phyloP scores from a whole-genome alignment of 192 early-diverging fungal species.

The Podochytrium sp. region DNA sequence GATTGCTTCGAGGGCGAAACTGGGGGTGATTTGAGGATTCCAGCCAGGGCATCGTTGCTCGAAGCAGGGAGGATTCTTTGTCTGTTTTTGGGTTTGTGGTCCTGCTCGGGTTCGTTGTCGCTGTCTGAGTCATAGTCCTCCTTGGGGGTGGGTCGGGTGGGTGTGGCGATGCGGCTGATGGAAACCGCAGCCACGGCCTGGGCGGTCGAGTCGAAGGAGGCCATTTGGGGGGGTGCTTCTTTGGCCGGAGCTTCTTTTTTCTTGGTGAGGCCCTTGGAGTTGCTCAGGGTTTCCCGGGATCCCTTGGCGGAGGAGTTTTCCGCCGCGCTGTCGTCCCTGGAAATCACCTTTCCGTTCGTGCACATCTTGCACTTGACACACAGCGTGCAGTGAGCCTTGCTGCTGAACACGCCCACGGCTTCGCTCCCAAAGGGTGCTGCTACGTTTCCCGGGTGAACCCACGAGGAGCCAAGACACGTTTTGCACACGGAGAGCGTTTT shows the following conservation, averaged over 20 bases:
- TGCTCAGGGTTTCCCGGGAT: background rate
- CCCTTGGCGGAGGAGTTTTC: background rate
- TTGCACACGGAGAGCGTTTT: background rate
- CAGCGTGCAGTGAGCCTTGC: constrained; percentile 13
- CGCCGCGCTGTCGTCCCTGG: background rate
- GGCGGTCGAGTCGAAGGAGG: constrained; percentile 1
- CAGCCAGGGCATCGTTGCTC: background rate
- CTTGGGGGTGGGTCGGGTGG: constrained; percentile 2
- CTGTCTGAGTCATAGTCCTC: background rate
- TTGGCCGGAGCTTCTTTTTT: too few species aligned
- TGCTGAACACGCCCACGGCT: background rate
- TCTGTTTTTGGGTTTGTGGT: background rate
- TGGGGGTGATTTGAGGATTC: too few species aligned
- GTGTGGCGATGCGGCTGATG: constrained; percentile 5
- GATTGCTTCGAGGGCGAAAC: too few species aligned
- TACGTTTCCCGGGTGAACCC: constrained; percentile 22
- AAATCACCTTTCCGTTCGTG: constrained; percentile 23
- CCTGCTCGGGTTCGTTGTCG: background rate
- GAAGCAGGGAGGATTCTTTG: background rate
- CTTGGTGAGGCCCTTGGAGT: background rate
- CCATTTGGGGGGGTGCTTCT: background rate
- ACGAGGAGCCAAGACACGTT: constrained; percentile 16
- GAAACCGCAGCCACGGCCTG: constrained; percentile 35
- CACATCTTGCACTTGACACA: constrained; percentile 15
- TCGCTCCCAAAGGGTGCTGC: constrained; percentile 8